A percentile compares a stretch with the other conserved stretches of the same genome.
Evolutionary conservation across 441 rosid genomes (phyloP).

Genomic region (Pelargonium myrrhifolium): DNA sequence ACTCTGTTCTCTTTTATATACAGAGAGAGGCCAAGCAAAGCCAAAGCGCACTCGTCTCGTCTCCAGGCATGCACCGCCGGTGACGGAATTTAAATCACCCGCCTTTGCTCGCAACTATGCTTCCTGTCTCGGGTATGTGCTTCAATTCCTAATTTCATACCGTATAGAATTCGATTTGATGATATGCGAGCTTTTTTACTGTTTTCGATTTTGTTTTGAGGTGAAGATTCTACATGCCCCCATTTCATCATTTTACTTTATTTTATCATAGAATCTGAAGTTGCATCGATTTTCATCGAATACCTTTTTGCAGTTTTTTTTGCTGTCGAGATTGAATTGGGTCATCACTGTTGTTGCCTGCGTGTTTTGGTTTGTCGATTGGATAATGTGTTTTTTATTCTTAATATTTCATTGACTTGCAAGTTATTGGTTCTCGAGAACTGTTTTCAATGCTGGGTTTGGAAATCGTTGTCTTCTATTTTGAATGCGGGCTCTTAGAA

Average conservation of each 20-base stretch:
- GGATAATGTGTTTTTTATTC: constrained; percentile 1
- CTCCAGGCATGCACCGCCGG: background rate
- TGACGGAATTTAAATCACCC: background rate
- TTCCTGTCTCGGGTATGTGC: background rate
- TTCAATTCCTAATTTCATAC: no score
- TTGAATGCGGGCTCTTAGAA: no score
- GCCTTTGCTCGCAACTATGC: background rate
- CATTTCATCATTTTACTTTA: constrained; percentile 8
- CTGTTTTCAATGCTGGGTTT: no score
- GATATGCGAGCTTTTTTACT: background rate
- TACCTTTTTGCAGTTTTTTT: constrained; percentile 3
- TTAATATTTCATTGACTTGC: constrained; percentile 3
- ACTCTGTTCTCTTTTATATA: no score
- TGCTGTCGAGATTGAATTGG: constrained; percentile 19
- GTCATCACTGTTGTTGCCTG: constrained; percentile 7
- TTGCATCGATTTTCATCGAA: constrained; percentile 1
- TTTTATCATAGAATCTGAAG: constrained; percentile 11
- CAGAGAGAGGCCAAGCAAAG: no score
- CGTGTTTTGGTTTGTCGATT: background rate
- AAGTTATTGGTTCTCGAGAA: background rate
- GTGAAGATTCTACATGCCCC: constrained; percentile 24
- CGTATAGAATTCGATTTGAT: constrained; percentile 15
- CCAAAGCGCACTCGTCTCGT: no score
- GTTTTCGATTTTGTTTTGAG: constrained; percentile 23
- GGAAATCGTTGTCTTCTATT: no score